Evolutionary conservation across 2,329 filamentous ascomycete genomes (phyloP).

Genomic region (Xylariaceae sp.): DNA sequence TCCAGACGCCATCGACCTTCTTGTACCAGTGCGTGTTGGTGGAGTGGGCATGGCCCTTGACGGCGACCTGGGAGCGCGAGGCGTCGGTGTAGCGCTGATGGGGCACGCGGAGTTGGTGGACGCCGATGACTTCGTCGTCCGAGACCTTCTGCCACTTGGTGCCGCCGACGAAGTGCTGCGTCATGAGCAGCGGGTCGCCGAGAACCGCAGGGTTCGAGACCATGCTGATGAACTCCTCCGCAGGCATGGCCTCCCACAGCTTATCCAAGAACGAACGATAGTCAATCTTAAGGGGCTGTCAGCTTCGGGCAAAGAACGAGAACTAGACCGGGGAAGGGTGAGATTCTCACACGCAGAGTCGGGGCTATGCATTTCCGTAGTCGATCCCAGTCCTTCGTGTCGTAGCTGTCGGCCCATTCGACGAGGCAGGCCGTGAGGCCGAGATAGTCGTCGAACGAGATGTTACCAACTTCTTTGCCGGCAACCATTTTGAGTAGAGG

Average conservation of each 20-base stretch:
- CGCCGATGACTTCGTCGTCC: slow-evolving; percentile 56
- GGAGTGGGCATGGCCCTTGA: slow-evolving; percentile 59
- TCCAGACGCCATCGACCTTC: slow-evolving; percentile 57
- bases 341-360: slow-evolving; percentile 43
- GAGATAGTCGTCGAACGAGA: slow-evolving; percentile 33
- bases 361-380: slow-evolving; percentile 60
- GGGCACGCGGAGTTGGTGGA: slow-evolving; percentile 58
- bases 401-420: slow-evolving; percentile 62
- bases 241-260: slow-evolving; percentile 58
- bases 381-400: slow-evolving; percentile 60
- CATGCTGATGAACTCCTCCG: slow-evolving; percentile 59
- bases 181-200: slow-evolving; percentile 58
- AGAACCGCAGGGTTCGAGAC: slow-evolving; percentile 53
- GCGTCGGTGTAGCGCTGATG: slow-evolving; percentile 57
- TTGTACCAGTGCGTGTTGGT: slow-evolving; percentile 55
- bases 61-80: slow-evolving; percentile 43
- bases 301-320: not conserved
- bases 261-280: slow-evolving; percentile 62
- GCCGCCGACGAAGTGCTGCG: slow-evolving; percentile 61
- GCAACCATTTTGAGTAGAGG: slow-evolving; percentile 12
- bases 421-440: slow-evolving; percentile 35
- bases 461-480: slow-evolving; percentile 7
- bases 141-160: slow-evolving; percentile 55
- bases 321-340: not conserved
- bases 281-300: slow-evolving; percentile 52